A percentile compares a stretch with the other conserved stretches of the same genome.
Evolutionary conservation across 2,329 filamentous ascomycete genomes (phyloP).

Genomic region (Septoria linicola): DNA sequence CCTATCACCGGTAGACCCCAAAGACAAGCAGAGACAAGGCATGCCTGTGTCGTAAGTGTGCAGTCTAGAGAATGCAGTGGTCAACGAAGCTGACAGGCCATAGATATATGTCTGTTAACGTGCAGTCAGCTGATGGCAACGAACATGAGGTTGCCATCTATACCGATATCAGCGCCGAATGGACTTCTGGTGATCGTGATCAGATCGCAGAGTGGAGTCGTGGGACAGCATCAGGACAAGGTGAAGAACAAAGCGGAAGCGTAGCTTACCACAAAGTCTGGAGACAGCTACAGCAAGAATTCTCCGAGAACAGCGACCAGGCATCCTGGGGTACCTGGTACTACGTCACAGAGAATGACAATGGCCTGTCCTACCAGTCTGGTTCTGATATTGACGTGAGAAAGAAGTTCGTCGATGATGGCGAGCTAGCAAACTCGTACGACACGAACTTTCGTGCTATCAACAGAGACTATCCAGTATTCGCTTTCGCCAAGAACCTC

Average conservation of each 20-base stretch:
- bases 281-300: slow-evolving; percentile 49
- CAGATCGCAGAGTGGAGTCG: slow-evolving; percentile 64
- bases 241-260: slow-evolving; percentile 5
- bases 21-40: slow-evolving; percentile 66
- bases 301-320: slow-evolving; percentile 50
- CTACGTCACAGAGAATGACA: slow-evolving; percentile 46
- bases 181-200: slow-evolving; percentile 62
- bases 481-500: slow-evolving; percentile 52
- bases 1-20: slow-evolving; percentile 66
- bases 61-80: too few species aligned
- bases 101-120: slow-evolving; percentile 62
- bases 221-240: slow-evolving; percentile 35
- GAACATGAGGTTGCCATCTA: slow-evolving; percentile 68
- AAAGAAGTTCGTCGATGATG: slow-evolving; percentile 45
- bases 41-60: slow-evolving; percentile 57
- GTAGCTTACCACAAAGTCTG: slow-evolving; percentile 62
- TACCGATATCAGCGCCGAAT: slow-evolving; percentile 66
- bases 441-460: slow-evolving; percentile 54
- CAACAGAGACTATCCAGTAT: slow-evolving; percentile 52
- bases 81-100: neutral
- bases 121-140: slow-evolving; percentile 61
- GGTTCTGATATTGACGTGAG: slow-evolving; percentile 50
- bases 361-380: slow-evolving; percentile 48
- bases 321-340: slow-evolving; percentile 57
- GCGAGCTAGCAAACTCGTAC: slow-evolving; percentile 46